Percentiles rank a stretch among this genome's conserved stretches.
Conservation (phyloP, 805 yeast genomes). For the Starmerella potacharoeniae region DNA sequence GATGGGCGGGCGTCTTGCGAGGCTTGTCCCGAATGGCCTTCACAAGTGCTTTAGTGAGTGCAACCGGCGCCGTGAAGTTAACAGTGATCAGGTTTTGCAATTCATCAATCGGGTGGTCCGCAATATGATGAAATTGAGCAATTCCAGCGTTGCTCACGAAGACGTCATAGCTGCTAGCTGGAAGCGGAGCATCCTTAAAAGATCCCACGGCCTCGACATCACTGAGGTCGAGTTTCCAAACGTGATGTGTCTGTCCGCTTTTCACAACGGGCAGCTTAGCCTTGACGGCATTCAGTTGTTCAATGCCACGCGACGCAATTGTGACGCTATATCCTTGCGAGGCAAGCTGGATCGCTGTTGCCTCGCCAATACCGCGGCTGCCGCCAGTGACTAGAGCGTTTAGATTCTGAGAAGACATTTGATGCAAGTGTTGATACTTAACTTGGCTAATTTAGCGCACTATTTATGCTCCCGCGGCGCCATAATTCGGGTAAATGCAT, state of each 20-base stretch:
- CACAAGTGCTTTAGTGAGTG: slow-evolving; percentile 43
- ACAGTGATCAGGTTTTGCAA: slow-evolving; percentile 39
- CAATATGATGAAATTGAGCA: slow-evolving; percentile 43
- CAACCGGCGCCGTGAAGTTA: slow-evolving; percentile 52
- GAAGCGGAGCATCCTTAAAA: slow-evolving; percentile 26
- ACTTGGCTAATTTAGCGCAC: no score
- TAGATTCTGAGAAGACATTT: neutral
- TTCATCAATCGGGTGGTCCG: slow-evolving; percentile 33
- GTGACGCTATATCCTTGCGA: slow-evolving; percentile 41
- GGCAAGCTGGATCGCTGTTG: slow-evolving; percentile 44
- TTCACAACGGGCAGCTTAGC: slow-evolving; percentile 13
- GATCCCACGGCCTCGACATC: slow-evolving; percentile 2
- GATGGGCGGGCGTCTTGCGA: slow-evolving; percentile 20
- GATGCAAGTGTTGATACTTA: neutral
- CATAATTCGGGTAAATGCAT: no score
- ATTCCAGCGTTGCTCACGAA: slow-evolving; percentile 46
- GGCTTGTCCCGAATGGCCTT: slow-evolving; percentile 33
- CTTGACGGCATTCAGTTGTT: slow-evolving; percentile 28
- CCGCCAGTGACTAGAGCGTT: slow-evolving; percentile 2
- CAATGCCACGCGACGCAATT: slow-evolving; percentile 40
- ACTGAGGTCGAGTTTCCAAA: slow-evolving; percentile 16
- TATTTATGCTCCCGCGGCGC: no score
- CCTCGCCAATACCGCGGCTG: slow-evolving; percentile 36
- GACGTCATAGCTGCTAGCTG: slow-evolving; percentile 26
- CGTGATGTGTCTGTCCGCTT: slow-evolving; percentile 13